These are phyloP conservation scores for Gossypium longicalyx DNA, from an alignment of 345 rosid species.

Conservation along the genomic window DNA sequence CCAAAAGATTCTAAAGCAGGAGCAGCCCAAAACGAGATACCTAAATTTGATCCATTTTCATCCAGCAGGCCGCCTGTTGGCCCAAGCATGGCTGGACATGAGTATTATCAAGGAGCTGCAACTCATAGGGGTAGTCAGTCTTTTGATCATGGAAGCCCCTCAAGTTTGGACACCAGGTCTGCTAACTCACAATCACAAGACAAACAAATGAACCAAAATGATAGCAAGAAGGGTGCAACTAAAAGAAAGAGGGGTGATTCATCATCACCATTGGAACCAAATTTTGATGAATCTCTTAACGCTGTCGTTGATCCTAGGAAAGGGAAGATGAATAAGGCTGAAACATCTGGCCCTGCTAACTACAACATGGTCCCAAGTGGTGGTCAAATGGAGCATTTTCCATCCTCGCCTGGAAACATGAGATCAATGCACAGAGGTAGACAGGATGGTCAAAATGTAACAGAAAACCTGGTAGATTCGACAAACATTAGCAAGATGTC, in stretches of 20 bases:
- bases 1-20: conserved; percentile 50
- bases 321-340: conserved; percentile 66
- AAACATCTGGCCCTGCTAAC: conserved; percentile 37
- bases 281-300: conserved; percentile 45
- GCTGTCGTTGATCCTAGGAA: conserved; percentile 40
- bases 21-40: conserved; percentile 56
- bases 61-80: conserved; percentile 69
- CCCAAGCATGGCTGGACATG: conserved; percentile 55
- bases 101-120: conserved; percentile 71
- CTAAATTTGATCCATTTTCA: conserved; percentile 57
- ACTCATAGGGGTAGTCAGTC: conserved; percentile 62
- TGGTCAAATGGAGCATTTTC: conserved; percentile 35
- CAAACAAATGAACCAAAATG: conserved; percentile 46
- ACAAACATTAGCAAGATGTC: conserved; percentile 15
- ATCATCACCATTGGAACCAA: conserved; percentile 44
- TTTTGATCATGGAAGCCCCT: conserved; percentile 88
- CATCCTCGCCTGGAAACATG: conserved; percentile 25
- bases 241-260: conserved; percentile 86
- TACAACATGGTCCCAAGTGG: conserved; percentile 29
- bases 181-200: conserved; percentile 85
- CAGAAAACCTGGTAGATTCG: conserved; percentile 26
- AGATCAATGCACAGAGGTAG: conserved; percentile 25
- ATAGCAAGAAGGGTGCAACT: conserved; percentile 46
- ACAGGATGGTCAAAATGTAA: conserved; percentile 26
- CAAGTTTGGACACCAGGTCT: conserved; percentile 84